Evolutionary conservation across 2,329 filamentous ascomycete species (phyloP).

Genomic region (Aspergillus sp.): DNA sequence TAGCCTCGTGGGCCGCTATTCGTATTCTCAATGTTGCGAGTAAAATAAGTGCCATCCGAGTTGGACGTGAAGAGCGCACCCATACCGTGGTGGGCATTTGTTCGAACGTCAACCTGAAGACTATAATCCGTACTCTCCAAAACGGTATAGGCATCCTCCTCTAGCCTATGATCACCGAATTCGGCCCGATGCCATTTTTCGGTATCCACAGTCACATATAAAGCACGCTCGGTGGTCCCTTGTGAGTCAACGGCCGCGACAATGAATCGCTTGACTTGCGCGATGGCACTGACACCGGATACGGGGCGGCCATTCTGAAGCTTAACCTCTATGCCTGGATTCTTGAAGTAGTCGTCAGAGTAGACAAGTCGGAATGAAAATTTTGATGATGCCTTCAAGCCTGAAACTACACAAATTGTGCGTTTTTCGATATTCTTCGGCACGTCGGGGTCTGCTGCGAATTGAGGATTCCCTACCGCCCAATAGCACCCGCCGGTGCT

Average conservation of each 20-base stretch:
- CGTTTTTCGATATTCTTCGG: constrained; percentile 66
- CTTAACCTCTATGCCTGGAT: constrained; percentile 65
- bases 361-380: constrained; percentile 76
- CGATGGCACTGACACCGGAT: constrained; percentile 77
- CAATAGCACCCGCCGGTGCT: constrained; percentile 79
- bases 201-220: constrained; percentile 85
- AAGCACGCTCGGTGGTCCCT: constrained; percentile 83
- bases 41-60: constrained; percentile 95
- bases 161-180: constrained; percentile 82
- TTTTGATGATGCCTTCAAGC: constrained; percentile 67
- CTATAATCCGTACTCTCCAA: constrained; percentile 97
- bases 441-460: constrained; percentile 56
- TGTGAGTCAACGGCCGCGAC: constrained; percentile 78
- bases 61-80: constrained; percentile 93
- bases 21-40: constrained; percentile 85
- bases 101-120: constrained; percentile 93
- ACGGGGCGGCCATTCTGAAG: constrained; percentile 73
- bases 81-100: constrained; percentile 64
- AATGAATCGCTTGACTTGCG: constrained; percentile 80
- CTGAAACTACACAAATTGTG: constrained; percentile 76
- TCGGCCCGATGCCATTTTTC: constrained; percentile 86
- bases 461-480: constrained; percentile 75
- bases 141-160: constrained; percentile 85
- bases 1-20: constrained; percentile 74
- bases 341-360: constrained; percentile 79